Conservation (phyloP, 1,284 basidiomycete genomes). For the Inonotus obliquus region DNA sequence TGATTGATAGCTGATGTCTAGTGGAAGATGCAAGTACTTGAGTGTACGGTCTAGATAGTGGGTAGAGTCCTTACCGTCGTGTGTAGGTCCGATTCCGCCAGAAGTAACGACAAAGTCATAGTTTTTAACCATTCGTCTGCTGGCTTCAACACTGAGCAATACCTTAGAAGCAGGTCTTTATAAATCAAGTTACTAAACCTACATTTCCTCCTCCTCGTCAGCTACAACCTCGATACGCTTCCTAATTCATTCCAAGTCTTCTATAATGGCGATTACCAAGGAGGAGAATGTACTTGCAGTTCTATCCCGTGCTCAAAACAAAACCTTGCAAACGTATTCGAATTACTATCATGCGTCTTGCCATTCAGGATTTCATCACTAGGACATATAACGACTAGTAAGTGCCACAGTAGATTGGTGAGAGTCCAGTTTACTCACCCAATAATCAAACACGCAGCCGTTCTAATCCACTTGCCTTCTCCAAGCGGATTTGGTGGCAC, state of each 20-base stretch:
- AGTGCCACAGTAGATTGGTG: not conserved
- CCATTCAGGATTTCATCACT: constrained; percentile 85
- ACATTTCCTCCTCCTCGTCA: constrained; percentile 90
- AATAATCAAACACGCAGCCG: constrained; percentile 70
- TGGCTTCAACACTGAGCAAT: constrained; percentile 70
- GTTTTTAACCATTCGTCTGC: constrained; percentile 70
- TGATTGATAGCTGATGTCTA: constrained; percentile 86
- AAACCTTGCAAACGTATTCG: constrained; percentile 78
- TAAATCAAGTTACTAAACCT: constrained; percentile 26
- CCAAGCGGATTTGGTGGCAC: constrained; percentile 61
- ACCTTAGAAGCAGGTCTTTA: constrained; percentile 13
- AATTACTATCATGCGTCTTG: constrained; percentile 86
- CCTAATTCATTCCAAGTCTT: constrained; percentile 33
- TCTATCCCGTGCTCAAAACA: constrained; percentile 88
- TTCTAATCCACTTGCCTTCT: constrained; percentile 63
- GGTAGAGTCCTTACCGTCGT: constrained; percentile 55
- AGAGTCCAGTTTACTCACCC: constrained; percentile 42
- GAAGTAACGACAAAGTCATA: constrained; percentile 89
- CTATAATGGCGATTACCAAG: not conserved
- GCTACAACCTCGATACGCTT: constrained; percentile 90
- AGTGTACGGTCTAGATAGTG: not conserved
- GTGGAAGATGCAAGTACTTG: not conserved
- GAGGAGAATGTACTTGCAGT: constrained; percentile 50
- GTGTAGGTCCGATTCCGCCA: constrained; percentile 84
- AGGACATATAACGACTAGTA: not conserved